A percentile compares a stretch with the other conserved stretches of the same genome.
phyloP scores from a whole-genome alignment of 2,329 filamentous ascomycete species.

The Botrytis aclada region DNA sequence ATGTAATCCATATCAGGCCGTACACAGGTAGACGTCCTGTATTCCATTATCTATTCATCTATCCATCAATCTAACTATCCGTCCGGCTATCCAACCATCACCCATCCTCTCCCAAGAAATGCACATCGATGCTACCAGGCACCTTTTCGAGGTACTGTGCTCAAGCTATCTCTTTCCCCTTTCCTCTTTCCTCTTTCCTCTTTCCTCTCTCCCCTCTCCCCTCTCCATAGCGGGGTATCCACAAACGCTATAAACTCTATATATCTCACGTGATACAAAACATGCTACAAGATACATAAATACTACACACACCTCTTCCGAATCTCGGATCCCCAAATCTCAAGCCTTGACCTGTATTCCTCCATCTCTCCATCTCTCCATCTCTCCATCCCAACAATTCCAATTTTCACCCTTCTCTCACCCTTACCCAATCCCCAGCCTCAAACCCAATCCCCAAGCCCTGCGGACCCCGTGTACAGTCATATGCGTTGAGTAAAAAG shows the following conservation, averaged over 20 bases:
- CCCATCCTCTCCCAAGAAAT: not conserved
- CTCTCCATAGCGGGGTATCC: not conserved
- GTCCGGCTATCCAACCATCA: not conserved
- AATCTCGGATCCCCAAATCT: not conserved
- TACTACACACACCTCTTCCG: not conserved
- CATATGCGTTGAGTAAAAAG: not conserved
- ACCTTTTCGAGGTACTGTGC: not conserved
- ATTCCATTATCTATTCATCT: not conserved
- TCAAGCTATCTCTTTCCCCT: not conserved
- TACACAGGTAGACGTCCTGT: not conserved
- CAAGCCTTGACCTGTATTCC: not conserved
- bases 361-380: not conserved
- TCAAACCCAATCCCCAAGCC: not conserved
- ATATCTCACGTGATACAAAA: not conserved
- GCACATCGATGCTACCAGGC: not conserved
- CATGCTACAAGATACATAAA: not conserved
- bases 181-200: not conserved
- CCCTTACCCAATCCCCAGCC: too few species aligned
- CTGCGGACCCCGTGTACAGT: not conserved
- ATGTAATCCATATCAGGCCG: not conserved
- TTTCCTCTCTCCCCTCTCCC: not conserved
- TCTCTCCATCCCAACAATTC: not conserved
- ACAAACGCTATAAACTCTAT: not conserved
- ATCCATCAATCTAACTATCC: fast-evolving
- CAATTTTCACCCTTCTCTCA: not conserved